phyloP scores from a whole-genome alignment of 1,284 basidiomycete species.

The Cutaneotrichosporon sp. region DNA sequence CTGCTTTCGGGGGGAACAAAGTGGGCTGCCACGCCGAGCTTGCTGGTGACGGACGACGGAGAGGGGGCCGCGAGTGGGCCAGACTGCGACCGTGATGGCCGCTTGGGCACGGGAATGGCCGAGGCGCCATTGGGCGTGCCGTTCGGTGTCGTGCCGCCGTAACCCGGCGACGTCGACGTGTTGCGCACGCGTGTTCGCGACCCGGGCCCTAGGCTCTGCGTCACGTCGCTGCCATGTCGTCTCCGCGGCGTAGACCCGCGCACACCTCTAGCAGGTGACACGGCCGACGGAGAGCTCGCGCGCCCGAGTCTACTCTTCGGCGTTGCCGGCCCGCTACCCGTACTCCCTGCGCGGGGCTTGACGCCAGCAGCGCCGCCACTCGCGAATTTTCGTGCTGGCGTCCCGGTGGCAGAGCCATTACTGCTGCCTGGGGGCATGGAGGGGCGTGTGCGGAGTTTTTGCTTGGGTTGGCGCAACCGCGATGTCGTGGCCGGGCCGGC shows the following conservation, averaged over 20 bases:
- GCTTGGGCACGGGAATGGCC: neutral
- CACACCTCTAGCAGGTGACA: neutral
- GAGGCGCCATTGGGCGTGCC: neutral
- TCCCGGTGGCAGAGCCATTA: neutral
- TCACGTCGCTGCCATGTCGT: neutral
- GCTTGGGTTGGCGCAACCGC: neutral
- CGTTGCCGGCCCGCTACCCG: neutral
- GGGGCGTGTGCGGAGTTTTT: neutral
- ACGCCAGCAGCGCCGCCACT: neutral
- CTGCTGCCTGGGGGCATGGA: neutral
- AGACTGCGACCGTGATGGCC: neutral
- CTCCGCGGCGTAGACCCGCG: neutral
- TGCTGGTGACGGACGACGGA: neutral
- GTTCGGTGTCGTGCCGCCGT: neutral
- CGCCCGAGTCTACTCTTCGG: neutral
- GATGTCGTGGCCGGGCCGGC: neutral
- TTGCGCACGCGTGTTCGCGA: neutral
- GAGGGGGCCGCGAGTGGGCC: neutral
- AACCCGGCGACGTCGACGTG: neutral
- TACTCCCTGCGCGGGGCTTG: neutral
- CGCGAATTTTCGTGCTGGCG: neutral
- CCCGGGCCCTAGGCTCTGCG: neutral
- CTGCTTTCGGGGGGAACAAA: conserved; percentile 37
- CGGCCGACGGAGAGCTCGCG: neutral
- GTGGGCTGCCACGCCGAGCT: conserved; percentile 36